Base-by-base conservation (phyloP, 306 rosid species). In the Herpetospermum pedunculosum region DNA sequence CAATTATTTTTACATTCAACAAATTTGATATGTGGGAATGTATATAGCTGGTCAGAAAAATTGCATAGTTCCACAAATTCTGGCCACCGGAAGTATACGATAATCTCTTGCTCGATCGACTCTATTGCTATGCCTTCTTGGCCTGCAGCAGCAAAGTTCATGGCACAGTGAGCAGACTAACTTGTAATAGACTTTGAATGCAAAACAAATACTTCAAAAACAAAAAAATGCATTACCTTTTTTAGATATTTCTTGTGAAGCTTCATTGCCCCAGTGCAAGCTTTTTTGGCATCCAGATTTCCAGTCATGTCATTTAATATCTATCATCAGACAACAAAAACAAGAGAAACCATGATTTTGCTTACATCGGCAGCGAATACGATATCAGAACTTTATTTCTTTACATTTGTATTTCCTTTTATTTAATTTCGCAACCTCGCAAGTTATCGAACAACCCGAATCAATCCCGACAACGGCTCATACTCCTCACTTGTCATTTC, bases 251-350 rank as follows among this genome's bases (percentile, higher is more conserved):
- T 95, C 80, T 83, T 95, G 84, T 95, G 99, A 70, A 95, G 96
- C 80, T 95, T 95, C 96, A 95, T 84, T 41, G 99, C 99, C 29
- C 95, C 96, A n/a, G 60, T 76, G 84, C 99, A 95, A 65, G 99
- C 99, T 74, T 89, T 95, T 83, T 82, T 95, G 78, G 99, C 99
- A 81, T 95, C 99, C 49, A 95, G 79, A 81, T 89, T 83, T 80
- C 99, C 99, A 46, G 96, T 88, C 21, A 83, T 87, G 82, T 95
- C 99, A 79, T 95, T 91, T 84, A 95, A 85, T 82, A 95, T 95
- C 99, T 95, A 91, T 38, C 32, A 91, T 38, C 32, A 70, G 65
- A 35, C 4, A 32, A 43, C 23, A 15, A 55, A 82, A 65, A 73
- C 49, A 75, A 46, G 32, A 58, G 8, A 58, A 29, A 15, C 67